A percentile compares a stretch with the other conserved stretches of the same genome.
Evolutionary conservation across 2,329 filamentous ascomycete species (phyloP).

Genomic region (Periglandula ipomoeae): DNA sequence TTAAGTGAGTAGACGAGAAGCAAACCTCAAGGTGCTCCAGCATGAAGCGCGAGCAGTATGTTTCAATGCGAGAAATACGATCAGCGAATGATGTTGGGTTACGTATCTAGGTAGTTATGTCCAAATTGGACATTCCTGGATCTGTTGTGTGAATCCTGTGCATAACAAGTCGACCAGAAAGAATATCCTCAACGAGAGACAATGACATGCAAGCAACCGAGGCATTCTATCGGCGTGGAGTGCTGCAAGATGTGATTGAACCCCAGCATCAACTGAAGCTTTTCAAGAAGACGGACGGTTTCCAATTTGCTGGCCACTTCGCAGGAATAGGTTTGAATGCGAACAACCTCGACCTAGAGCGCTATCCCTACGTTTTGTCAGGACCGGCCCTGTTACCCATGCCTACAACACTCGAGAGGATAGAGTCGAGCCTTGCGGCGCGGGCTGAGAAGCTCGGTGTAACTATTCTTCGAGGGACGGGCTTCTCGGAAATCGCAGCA

Average conservation of each 20-base stretch:
- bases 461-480: neutral
- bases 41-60: no score
- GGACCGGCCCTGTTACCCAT: neutral
- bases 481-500: neutral
- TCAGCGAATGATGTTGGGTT: no score
- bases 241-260: constrained; percentile 22
- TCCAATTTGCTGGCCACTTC: constrained; percentile 24
- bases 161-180: no score
- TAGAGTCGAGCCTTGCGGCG: neutral
- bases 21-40: no score
- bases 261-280: constrained; percentile 5
- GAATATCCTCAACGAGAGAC: no score
- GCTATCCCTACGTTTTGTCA: constrained; percentile 20
- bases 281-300: constrained; percentile 11
- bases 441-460: neutral
- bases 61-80: no score
- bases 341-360: constrained; percentile 17
- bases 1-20: no score
- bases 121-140: no score
- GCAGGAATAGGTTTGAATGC: constrained; percentile 20
- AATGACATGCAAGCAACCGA: no score
- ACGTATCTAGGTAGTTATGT: no score
- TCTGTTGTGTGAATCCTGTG: no score
- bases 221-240: constrained; percentile 27
- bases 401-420: neutral